Evolutionary conservation across 2,329 filamentous ascomycete species (phyloP), one percentile per base, ranked within the genome.

Genomic region (Teratosphaeria destructans): DNA sequence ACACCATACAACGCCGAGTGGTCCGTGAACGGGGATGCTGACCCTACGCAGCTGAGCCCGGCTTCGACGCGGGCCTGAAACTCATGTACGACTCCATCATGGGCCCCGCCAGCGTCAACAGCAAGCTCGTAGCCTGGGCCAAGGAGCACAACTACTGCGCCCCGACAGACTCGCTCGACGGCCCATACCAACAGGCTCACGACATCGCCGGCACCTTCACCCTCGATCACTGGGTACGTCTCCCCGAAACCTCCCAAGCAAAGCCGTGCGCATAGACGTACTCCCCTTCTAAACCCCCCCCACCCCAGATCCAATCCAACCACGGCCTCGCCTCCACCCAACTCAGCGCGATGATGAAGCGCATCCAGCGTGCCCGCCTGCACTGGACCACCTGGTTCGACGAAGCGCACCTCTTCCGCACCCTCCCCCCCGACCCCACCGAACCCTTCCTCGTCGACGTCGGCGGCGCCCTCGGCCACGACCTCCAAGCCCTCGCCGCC

Each of bases 381-480:
- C 58, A 61, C 55, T 61, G 60, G 60, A 60, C 54, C 19, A 26
- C 55, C 23, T 62, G 60, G 60, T 62, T 62, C 52, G 43, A 43
- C 43, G 16, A 6, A 19, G 23, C 16, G 19, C 23, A 12, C 3
- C 43, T 49, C 16, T 49, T 49, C 43, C 43, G 19, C 6, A 1
- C 16, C 5, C n/a, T n/a, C 16, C 19, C 43, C 43, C n/a, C 23
- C 16, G 5, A 19, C 16, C 8, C 1, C n/a, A 19, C 6, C 43
- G 8, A 8, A 5, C n/a, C n/a, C 19, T 43, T 56, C 55, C 14
- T 56, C 5, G 16, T 56, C 55, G 55, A 56, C 37, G 55, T 56
- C 37, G 55, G 55, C 19, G 55, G 55, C 32, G 32, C 32, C 35
- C 32, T 37, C 14, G 55, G 55, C 19, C 55, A 43, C 19, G 55